These are phyloP conservation scores for Penicillium turbatum DNA, from an alignment of 495 filamentous ascomycete genomes.

Conservation along the genomic window DNA sequence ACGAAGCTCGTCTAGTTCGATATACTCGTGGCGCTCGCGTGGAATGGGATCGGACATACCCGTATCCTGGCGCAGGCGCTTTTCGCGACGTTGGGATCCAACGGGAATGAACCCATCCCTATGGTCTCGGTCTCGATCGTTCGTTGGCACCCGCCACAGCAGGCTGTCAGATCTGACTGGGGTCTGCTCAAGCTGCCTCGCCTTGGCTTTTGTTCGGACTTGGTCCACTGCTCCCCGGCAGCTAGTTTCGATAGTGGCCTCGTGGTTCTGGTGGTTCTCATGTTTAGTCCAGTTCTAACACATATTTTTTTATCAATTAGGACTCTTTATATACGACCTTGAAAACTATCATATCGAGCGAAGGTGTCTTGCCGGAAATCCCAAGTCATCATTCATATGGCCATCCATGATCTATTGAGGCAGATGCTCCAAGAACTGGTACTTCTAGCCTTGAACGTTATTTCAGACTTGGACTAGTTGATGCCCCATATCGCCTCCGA, in stretches of 20 bases:
- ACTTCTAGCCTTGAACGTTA: background rate
- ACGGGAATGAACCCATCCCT: background rate
- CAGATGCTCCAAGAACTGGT: background rate
- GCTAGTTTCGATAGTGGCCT: background rate
- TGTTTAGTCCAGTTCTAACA: background rate
- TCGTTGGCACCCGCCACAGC: constrained; percentile 16
- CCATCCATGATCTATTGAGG: background rate
- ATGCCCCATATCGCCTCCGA: constrained; percentile 4
- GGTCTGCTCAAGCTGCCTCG: background rate
- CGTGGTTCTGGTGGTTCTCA: constrained; percentile 1
- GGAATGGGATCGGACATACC: constrained; percentile 3
- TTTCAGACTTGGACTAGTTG: constrained; percentile 1
- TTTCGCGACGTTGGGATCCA: constrained; percentile 13
- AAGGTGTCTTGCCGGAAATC: background rate
- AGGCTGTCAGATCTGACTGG: constrained; percentile 12
- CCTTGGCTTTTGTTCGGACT: constrained; percentile 8
- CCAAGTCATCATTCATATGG: background rate
- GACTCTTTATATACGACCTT: background rate
- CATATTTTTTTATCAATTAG: background rate
- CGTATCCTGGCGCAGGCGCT: constrained; percentile 1
- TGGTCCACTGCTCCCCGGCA: constrained; percentile 16
- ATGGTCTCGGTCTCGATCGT: constrained; percentile 23
- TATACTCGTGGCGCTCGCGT: constrained; percentile 10
- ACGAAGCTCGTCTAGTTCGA: constrained; percentile 1
- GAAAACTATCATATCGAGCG: background rate